Base-by-base conservation (phyloP, 192 early-diverging fungal species). In the Paraglomus brasilianum region DNA sequence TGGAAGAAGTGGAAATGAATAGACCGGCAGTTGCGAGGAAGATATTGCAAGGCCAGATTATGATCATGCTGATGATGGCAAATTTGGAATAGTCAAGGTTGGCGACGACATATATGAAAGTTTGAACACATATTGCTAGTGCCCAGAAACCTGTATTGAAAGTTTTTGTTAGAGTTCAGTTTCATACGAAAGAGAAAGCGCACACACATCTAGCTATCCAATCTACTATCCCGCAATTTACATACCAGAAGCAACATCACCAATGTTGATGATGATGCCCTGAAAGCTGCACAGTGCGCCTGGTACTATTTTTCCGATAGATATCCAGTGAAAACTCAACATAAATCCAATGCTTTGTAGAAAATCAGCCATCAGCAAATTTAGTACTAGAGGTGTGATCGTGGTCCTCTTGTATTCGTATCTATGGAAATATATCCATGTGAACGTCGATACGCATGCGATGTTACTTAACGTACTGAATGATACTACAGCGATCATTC, bases 391-490 rank as follows among this genome's bases (percentile, higher is more conserved):
- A 22, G n/a, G 19, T 4, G 53, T 56, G 19, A 46, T 30, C 7
- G 30, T 22, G 1, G 30, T 30, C 3, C 30, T 30, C 39, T 43
- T 7, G 24, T 55, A 21, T 11, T 15, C 22, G 42, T 14, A 14
- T 38, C 39, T 69, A 47, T 58, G 67, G 0, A 5, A 39, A 13
- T 38, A 39, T 46, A 69, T 69, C 43, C 44, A 58, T 1, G 8
- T 10, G 17, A 69, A 10, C 67, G 58, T 69, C 39, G 17, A 9
- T 19, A 52, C 8, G 21, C 17, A 17, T 8, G 67, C 8, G 19
- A 69, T 4, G 47, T 46, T 69, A 69, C 67, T 69, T 6, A 69
- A 30, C n/a, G 67, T 69, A n/a, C 67, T 69, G 11, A 57, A 57
- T 5, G 36, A 3, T n/a, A 19, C 40, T 55, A 68, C 44, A 0